Base-by-base conservation (phyloP, 371 early-diverging fungal species). In the Apophysomyces ossiformis region DNA sequence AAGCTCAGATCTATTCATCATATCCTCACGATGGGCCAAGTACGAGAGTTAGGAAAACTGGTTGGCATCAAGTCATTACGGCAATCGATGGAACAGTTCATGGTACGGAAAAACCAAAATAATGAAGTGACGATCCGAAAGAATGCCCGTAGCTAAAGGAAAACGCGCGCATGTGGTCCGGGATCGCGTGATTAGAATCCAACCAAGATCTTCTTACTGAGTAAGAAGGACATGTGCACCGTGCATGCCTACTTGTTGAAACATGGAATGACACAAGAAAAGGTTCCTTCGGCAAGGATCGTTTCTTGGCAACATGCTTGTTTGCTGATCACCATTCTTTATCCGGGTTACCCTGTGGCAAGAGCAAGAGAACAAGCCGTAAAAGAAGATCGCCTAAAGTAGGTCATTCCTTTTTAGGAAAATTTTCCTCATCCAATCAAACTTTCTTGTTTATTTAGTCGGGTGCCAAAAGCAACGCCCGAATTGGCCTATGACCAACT, bases 401-500 rank as follows among this genome's bases (percentile, higher is more conserved):
- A 64, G 64, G 47, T 15, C 2, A 38, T 46, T 15, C 13, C 45
- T 36, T 32, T 50, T 8, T 39, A 45, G 12, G 32, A 7, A 41
- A 41, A 13, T 41, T 8, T 18, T 45, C 4, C 57, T n/a, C 37
- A 18, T 46, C 15, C 26, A 36, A 38, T 44, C 7, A 26, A 5
- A 39, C 13, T 26, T 18, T 44, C 1, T 57, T 36, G 16, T 65
- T 47, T 36, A 2, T 15, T 5, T 45, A 45, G 46, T 18, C 62
- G 56, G 2, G 54, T 64, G 7, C 64, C 70, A 12, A 60, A 60
- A 15, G 63, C 64, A 56, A 45, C 35, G 5, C 59, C 54, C 16
- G 58, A 62, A 61, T 56, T 81, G 5, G 78, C 81, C 3, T 81
- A 81, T 63, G 81, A 77, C 35, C 64, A 63, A 26, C 38, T 81